Base-by-base conservation (phyloP, 148 eudicot species). In the Camellia japonica region DNA sequence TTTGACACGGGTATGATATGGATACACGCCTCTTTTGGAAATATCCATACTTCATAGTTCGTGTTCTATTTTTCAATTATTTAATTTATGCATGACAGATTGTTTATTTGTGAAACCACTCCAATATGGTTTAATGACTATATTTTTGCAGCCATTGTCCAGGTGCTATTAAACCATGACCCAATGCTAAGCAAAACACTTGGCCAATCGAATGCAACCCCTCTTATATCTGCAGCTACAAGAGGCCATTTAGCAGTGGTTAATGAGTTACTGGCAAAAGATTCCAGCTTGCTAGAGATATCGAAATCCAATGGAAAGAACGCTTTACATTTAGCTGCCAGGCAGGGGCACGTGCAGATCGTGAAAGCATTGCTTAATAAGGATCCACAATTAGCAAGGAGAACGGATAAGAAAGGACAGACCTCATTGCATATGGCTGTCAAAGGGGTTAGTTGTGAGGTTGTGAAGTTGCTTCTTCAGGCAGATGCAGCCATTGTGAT, bases 381-480 rank as follows among this genome's bases (percentile, higher is more conserved):
- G 76, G 90, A 91, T 70, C 89, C 86, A 14, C 90, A 88, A 68
- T 75, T 93, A 13, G 88, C 91, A 64, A 74, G 92, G 78, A 85
- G 87, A 79, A 91, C 86, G 5, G 97, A 93, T 79, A 93, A 88
- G 80, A 93, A 93, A 74, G 97, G 94, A 42, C 97, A 93, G 71
- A 93, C 90, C 81, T 86, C 94, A 7, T 83, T 93, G 81, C 97
- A 93, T 81, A 91, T 93, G 94, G 94, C 97, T 63, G 97, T 90
- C 3, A 93, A 93, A 86, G 97, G 94, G 61, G 89, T 90, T 66
- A 87, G 87, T 74, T 84, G 82, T 72, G 80, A 82, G 67, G 94
- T 91, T 66, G 97, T 93, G 20, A 84, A 81, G 84, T 79, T 86
- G 79, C 89, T 93, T 80, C 92, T 93, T 15, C 87, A 81, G 77